phyloP scores from a whole-genome alignment of 495 filamentous ascomycete species.

The Penicillium odoratum region DNA sequence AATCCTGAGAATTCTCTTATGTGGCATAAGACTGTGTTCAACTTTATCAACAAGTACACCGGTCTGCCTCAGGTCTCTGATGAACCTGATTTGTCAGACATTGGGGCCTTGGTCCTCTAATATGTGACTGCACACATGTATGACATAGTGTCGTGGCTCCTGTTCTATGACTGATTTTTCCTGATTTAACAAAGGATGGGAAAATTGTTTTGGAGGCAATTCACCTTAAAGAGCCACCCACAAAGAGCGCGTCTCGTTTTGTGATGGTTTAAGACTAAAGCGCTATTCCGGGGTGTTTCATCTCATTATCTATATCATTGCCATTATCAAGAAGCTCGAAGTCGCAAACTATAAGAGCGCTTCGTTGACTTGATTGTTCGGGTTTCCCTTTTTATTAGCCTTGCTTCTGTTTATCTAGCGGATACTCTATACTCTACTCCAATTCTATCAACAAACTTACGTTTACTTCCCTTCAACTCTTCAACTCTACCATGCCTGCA shows the following conservation, averaged over 20 bases:
- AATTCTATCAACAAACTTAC: background rate
- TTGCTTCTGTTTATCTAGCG: background rate
- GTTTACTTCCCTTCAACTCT: background rate
- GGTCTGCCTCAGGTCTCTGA: constrained; percentile 48
- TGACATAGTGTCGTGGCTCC: constrained; percentile 1
- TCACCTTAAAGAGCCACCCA: constrained; percentile 1
- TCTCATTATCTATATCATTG: constrained; percentile 10
- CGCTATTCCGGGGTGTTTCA: constrained; percentile 19
- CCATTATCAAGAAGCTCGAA: constrained; percentile 6
- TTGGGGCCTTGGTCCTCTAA: constrained; percentile 27
- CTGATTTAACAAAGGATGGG: constrained; percentile 13
- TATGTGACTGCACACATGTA: background rate
- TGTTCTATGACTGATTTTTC: constrained; percentile 4
- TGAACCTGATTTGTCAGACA: constrained; percentile 21
- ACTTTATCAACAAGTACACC: constrained; percentile 84
- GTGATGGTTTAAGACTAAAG: background rate
- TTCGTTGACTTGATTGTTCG: background rate
- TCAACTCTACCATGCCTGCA: constrained; percentile 5
- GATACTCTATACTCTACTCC: background rate
- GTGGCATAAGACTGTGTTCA: constrained; percentile 87
- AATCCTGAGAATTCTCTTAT: constrained; percentile 88
- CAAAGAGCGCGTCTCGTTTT: constrained; percentile 5
- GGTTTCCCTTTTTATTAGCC: background rate
- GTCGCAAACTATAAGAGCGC: constrained; percentile 2
- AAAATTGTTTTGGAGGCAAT: background rate